Evolutionary conservation across 2,329 filamentous ascomycete genomes (phyloP), one percentile per base, ranked within the genome.

Genomic region (Botryotinia narcissicola): DNA sequence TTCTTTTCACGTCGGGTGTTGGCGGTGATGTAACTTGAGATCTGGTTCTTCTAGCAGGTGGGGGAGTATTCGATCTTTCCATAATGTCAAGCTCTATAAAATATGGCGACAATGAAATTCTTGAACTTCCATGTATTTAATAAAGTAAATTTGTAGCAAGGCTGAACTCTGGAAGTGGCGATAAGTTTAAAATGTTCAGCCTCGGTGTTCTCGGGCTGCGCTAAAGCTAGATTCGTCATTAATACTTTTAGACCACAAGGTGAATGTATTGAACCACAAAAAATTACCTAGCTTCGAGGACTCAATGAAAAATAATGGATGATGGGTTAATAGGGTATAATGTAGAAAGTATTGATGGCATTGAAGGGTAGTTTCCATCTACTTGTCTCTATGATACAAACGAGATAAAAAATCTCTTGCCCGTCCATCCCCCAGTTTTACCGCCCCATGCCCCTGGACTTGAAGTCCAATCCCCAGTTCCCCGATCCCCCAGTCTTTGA

Each of bases 1-100:
- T 84, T 75, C 86, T 84, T 29, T 84, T 86, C 18, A 86, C 84
- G 75, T 87, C 87, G 8, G 88, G 87, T 0, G 87, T 89, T 6
- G 83, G 86, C 46, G 87, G 87, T 42, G 86, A 85, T n/a, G 73
- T 66, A 12, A 51, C 46, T 70, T 72, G 42, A 18, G 70, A 51
- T 35, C 48, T 54, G 14, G 67, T 51, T 32, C n/a, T 35, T 16
- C 64, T 29, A 29, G 64, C 64, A 7, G 59, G 72, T 10, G 78
- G 77, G 35, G 78, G 76, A n/a, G 77, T 79, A 67, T 76, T 68
- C 20, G 73, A 76, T 44, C 70, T 59, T n/a, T 79, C 78, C 77
- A 79, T 79, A 12, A 35, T 71, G 7, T 61, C 20, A 37, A 44
- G 51, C 51, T 42, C 20, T 64, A 16, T 10, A 44, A 18, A 60